Percentiles rank a stretch among this genome's conserved stretches.
These are phyloP conservation scores for Oidiodendron maius DNA, from an alignment of 495 filamentous ascomycete species.

Conservation along the genomic window DNA sequence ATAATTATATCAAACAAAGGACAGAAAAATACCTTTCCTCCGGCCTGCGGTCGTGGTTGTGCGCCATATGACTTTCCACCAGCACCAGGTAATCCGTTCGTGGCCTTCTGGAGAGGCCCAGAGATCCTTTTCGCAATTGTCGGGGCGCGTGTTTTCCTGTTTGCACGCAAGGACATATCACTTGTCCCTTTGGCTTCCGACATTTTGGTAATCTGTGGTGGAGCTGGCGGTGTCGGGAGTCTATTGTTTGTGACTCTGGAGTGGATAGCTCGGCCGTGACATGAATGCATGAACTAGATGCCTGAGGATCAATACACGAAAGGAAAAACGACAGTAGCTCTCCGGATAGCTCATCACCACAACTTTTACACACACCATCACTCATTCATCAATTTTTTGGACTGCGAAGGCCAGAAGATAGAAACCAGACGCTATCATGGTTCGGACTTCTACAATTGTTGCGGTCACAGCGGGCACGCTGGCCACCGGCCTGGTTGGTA, in stretches of 20 bases:
- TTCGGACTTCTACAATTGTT: constrained; percentile 65
- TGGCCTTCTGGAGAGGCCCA: constrained; percentile 46
- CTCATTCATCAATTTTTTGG: constrained; percentile 3
- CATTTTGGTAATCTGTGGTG: constrained; percentile 24
- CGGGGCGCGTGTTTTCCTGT: constrained; percentile 63
- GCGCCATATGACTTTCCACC: constrained; percentile 18
- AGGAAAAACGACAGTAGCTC: background rate
- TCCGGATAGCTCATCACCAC: background rate
- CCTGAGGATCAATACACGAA: background rate
- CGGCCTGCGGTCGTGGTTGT: constrained; percentile 18
- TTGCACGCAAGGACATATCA: constrained; percentile 83
- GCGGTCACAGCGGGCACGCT: constrained; percentile 68
- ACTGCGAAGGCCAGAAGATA: constrained; percentile 2
- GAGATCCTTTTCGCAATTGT: constrained; percentile 80
- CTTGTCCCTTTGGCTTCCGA: constrained; percentile 48
- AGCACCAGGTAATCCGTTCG: constrained; percentile 10
- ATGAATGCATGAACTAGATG: too few species aligned
- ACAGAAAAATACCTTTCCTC: constrained; percentile 21
- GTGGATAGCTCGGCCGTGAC: too few species aligned
- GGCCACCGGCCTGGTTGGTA: constrained; percentile 72
- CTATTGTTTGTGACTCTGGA: too few species aligned
- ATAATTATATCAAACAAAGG: background rate
- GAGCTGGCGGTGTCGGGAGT: background rate
- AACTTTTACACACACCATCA: background rate
- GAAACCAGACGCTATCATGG: constrained; percentile 35